A percentile compares a stretch with the other conserved stretches of the same genome.
Evolutionary conservation across 352 stramenopile species (phyloP).

Genomic region (Phytopythium ostracodes): DNA sequence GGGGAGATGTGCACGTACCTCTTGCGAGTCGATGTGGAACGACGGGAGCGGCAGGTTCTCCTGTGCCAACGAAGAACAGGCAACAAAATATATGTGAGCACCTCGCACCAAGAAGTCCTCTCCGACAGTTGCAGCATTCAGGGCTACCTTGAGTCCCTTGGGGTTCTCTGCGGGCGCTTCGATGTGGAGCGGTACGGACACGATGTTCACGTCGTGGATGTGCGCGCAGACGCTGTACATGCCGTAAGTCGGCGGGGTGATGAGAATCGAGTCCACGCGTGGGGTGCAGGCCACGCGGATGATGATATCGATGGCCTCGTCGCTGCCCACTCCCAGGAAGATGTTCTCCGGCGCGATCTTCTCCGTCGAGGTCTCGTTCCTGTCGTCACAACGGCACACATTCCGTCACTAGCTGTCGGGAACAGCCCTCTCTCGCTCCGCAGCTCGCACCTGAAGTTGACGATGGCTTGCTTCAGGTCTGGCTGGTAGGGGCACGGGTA

Average conservation of each 20-base stretch:
- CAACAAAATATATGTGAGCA: background rate
- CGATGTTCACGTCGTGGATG: conserved; percentile 96
- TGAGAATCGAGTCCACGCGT: conserved; percentile 92
- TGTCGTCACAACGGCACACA: conserved; percentile 9
- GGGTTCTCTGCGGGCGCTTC: conserved; percentile 51
- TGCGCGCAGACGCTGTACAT: conserved; percentile 99
- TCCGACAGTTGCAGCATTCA: background rate
- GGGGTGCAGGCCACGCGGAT: conserved; percentile 96
- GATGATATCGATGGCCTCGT: conserved; percentile 98
- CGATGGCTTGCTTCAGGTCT: conserved; percentile 91
- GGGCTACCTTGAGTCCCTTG: conserved; percentile 51
- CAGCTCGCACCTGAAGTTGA: conserved; percentile 53
- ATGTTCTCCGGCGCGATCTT: conserved; percentile 90
- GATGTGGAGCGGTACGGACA: conserved; percentile 89
- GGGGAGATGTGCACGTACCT: no score
- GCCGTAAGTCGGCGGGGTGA: conserved; percentile 97
- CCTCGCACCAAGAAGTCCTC: background rate
- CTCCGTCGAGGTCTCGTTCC: conserved; percentile 43
- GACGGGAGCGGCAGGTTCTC: conserved; percentile 43
- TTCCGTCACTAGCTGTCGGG: background rate
- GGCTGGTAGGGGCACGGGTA: conserved; percentile 96
- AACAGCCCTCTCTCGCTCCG: conserved; percentile 12
- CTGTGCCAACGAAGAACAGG: conserved; percentile 8
- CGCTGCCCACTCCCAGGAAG: conserved; percentile 97
- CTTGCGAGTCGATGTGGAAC: conserved; percentile 79